Conservation (phyloP, 768 basidiomycete species). For the Serpula lacrymans region DNA sequence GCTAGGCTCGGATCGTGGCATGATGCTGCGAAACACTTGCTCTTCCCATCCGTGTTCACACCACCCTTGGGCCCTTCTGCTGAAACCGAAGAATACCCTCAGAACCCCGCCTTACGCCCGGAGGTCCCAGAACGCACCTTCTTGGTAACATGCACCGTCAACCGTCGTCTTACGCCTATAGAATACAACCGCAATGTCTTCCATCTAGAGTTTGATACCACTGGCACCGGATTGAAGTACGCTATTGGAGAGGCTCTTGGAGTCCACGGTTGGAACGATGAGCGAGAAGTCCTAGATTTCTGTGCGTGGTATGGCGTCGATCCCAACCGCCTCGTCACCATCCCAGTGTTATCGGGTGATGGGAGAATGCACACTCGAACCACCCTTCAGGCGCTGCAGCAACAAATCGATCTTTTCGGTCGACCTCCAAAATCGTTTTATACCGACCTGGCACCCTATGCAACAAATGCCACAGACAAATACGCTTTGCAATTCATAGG, state of each 20-base stretch:
- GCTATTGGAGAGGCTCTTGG: constrained; percentile 96
- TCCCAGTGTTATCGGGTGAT: constrained; percentile 67
- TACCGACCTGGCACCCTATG: constrained; percentile 76
- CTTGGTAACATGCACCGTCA: constrained; percentile 91
- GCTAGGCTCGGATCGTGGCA: constrained; percentile 72
- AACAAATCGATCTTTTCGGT: constrained; percentile 95
- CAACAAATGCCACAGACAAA: constrained; percentile 64
- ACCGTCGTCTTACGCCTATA: constrained; percentile 88
- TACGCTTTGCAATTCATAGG: constrained; percentile 89
- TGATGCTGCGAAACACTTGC: constrained; percentile 80
- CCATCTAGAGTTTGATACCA: constrained; percentile 94
- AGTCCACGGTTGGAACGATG: constrained; percentile 97
- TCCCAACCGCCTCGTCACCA: constrained; percentile 72
- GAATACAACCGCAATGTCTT: constrained; percentile 99
- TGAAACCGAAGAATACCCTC: constrained; percentile 42
- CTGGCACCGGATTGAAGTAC: constrained; percentile 91
- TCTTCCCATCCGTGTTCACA: constrained; percentile 82
- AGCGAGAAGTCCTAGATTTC: constrained; percentile 82
- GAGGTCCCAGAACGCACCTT: constrained; percentile 87
- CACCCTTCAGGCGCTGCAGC: constrained; percentile 92
- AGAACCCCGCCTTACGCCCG: constrained; percentile 75
- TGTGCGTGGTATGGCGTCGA: constrained; percentile 90
- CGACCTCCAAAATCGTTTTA: constrained; percentile 96
- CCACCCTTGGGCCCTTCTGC: constrained; percentile 37
- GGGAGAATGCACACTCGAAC: constrained; percentile 85